Conservation (phyloP, 2,329 filamentous ascomycete species). For the Cryphonectria radicalis region DNA sequence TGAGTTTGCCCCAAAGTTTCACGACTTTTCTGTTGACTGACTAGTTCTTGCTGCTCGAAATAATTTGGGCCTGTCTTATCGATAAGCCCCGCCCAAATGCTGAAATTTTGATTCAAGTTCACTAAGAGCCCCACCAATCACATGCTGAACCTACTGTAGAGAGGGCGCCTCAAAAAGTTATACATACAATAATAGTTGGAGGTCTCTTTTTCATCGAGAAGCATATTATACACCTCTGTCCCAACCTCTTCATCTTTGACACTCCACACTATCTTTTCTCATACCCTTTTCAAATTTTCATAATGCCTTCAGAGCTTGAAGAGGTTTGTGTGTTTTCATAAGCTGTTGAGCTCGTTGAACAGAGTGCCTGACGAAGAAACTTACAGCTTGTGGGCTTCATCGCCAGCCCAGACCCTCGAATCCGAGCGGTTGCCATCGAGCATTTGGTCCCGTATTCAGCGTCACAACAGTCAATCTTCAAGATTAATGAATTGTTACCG, state of each 20-base stretch:
- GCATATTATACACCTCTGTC: not conserved
- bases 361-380: conserved; percentile 18
- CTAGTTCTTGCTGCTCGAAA: conserved; percentile 24
- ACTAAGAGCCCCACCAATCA: conserved; percentile 20
- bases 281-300: conserved; percentile 33
- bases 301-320: conserved; percentile 77
- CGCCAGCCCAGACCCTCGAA: conserved; percentile 87
- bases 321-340: conserved; percentile 57
- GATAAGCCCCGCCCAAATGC: conserved; percentile 17
- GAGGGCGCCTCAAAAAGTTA: not conserved
- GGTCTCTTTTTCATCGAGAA: not conserved
- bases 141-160: conserved; percentile 15
- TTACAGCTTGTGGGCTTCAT: conserved; percentile 87
- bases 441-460: conserved; percentile 84
- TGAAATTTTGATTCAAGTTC: conserved; percentile 5
- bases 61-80: conserved; percentile 18
- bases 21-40: conserved; percentile 19
- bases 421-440: conserved; percentile 83
- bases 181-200: not conserved
- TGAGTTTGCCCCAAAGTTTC: conserved; percentile 6
- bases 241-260: conserved; percentile 28
- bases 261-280: conserved; percentile 10
- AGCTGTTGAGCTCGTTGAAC: not conserved
- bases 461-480: conserved; percentile 79
- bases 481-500: conserved; percentile 75